Evolutionary conservation across 1,284 basidiomycete species (phyloP).

Genomic region (Amylostereum chailletii): DNA sequence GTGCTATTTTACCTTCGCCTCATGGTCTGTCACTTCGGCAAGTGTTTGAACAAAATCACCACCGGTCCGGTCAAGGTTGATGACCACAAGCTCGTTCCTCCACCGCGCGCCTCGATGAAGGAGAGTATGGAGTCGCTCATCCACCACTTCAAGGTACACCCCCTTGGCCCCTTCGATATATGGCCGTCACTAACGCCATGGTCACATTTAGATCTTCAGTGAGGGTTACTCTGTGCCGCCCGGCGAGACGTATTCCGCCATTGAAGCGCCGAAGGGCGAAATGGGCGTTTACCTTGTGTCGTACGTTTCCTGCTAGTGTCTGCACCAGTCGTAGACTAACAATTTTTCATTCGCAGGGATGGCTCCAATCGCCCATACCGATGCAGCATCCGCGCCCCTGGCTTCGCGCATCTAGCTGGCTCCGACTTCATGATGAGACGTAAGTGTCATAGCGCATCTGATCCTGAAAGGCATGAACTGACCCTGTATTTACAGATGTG

Average conservation of each 20-base stretch:
- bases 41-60: constrained; percentile 96
- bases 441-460: constrained; percentile 27
- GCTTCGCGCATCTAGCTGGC: constrained; percentile 89
- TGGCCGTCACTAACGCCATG: neutral
- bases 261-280: constrained; percentile 98
- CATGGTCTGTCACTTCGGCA: constrained; percentile 5
- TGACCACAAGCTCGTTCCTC: constrained; percentile 97
- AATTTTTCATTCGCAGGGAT: constrained; percentile 40
- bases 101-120: constrained; percentile 96
- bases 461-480: constrained; percentile 5
- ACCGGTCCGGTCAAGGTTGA: constrained; percentile 91
- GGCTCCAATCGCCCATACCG: constrained; percentile 89
- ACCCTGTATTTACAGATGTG: constrained; percentile 38
- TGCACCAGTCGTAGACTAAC: neutral
- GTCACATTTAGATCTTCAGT: constrained; percentile 67
- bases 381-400: constrained; percentile 91
- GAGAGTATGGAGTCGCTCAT: constrained; percentile 98
- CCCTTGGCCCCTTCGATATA: neutral
- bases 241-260: constrained; percentile 94
- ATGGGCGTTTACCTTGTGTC: constrained; percentile 97
- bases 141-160: constrained; percentile 89
- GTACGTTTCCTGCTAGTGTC: constrained; percentile 29
- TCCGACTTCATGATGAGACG: constrained; percentile 94
- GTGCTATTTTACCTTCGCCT: neutral
- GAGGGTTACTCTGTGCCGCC: constrained; percentile 98